Evolutionary conservation across 257 asterid genomes (phyloP), one percentile per base, ranked within the genome.

Genomic region (Rauvolfia tetraphylla): DNA sequence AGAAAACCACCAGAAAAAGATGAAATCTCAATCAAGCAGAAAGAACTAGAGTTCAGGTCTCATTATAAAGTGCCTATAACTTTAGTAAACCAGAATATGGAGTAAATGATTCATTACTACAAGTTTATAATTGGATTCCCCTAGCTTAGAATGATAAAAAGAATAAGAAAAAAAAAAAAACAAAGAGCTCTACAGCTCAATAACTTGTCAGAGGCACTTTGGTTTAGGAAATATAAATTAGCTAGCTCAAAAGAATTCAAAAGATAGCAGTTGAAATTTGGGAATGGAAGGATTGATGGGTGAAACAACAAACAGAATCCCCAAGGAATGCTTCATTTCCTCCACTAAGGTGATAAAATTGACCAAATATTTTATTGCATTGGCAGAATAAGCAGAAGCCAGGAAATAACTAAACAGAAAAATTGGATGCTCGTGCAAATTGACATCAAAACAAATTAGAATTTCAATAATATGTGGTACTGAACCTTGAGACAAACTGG

Each of bases 11-110:
- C 36, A 34, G 71, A 63, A 49, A 29, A 75, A 53, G 34, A 38
- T 53, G 69, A 73, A 46, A 22, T 44, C 20, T 49, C 29, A 36
- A 79, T 59, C 53, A 56, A 10, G n/a, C 11, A 33, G 67, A 75
- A 38, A 39, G 73, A 23, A 23, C 22, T 49, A 49, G 11, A 48
- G 54, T 20, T 14, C 54, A 12, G 20, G 54, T 48, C 54, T 48
- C 20, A 48, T 48, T 48, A 1, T 15, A 15, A 17, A 49, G 4
- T 49, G 20, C 56, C 56, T 49, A 49, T 7, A 49, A 49, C 0
- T 11, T 49, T 13, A 49, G 53, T 22, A 7, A 7, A 3, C 53
- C 13, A 46, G 53, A 46, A 2, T 46, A 46, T 9, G 53, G 53
- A 46, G 15, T 49, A 49, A 6, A 49, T 14, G 15, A 49, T 49